Evolutionary conservation across 371 early-diverging fungal species (phyloP).

Genomic region (Mucor irregularis): DNA sequence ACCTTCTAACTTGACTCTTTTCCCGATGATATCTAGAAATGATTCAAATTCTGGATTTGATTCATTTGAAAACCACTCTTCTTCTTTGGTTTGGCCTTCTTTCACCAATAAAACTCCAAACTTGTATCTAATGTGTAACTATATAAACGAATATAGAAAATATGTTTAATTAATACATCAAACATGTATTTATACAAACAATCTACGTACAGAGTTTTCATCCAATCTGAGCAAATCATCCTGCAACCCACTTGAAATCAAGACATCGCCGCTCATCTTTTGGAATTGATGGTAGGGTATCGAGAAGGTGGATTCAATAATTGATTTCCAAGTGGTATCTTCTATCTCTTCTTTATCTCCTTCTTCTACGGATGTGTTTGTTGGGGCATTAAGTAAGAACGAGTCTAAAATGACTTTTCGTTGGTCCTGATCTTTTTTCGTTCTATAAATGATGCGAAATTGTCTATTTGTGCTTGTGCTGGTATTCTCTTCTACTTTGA

Average conservation of each 20-base stretch:
- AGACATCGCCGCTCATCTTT: conserved; percentile 7
- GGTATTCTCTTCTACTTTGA: conserved; percentile 10
- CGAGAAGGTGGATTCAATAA: conserved; percentile 22
- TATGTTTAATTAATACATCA: neutral
- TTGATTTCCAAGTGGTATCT: conserved; percentile 22
- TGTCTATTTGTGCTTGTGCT: conserved; percentile 10
- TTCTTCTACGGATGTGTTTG: neutral
- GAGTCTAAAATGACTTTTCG: conserved; percentile 21
- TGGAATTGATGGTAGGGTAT: conserved; percentile 13
- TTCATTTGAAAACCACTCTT: conserved; percentile 77
- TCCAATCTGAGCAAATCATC: conserved; percentile 32
- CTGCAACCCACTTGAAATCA: conserved; percentile 25
- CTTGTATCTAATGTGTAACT: conserved; percentile 74
- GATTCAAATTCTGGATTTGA: conserved; percentile 63
- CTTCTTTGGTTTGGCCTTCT: conserved; percentile 75
- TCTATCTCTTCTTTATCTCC: neutral
- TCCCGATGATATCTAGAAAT: conserved; percentile 75
- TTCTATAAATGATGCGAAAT: conserved; percentile 26
- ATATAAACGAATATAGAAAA: neutral
- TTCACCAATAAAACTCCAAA: conserved; percentile 77
- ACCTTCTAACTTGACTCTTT: conserved; percentile 66
- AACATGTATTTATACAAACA: neutral
- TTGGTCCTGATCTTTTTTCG: conserved; percentile 13
- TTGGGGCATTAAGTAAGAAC: conserved; percentile 20
- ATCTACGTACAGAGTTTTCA: conserved; percentile 22